Base-by-base conservation (phyloP, 345 rosid genomes). In the Melaleuca alternifolia region DNA sequence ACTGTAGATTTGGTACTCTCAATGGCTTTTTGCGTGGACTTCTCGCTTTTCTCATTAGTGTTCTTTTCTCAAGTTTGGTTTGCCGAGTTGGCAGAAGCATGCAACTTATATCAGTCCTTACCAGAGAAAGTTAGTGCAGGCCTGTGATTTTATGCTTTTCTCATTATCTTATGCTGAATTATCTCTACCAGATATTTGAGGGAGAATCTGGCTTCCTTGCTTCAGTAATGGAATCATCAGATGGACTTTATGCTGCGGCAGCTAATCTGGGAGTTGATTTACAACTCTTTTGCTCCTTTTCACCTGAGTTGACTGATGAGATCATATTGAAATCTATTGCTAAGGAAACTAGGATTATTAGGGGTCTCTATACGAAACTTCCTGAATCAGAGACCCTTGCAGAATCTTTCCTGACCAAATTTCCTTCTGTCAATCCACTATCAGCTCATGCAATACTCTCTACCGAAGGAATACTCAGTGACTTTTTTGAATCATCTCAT, bases 181-280 rank as follows among this genome's bases (percentile, higher is more conserved):
- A 44, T 86, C 51, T 83, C 84, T 86, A 85, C 20, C 91, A 93
- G 97, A 92, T 93, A 48, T 95, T 95, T 89, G 97, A 93, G 88
- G 97, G 97, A 62, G 97, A 90, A 83, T 86, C 44, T 81, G 85
- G 87, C 91, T 93, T 93, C 89, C 90, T 94, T 83, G 87, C 95
- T 46, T 89, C 92, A 30, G 91, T 93, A 79, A 92, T 94, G 93
- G 96, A 93, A 88, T 94, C 92, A 86, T 94, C 98, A 62, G 95
- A 95, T 92, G 97, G 92, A 89, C 93, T 97, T 50, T 96, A 95
- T 90, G 98, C 98, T 4, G 98, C 95, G 81, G 98, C 99, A 87
- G 97, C 96, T 89, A 94, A 96, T 90, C 90, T 97, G 93, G 98
- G 98, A 89, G 91, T 97, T 88, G 94, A 92, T 88, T 89, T 97